Evolutionary conservation across 257 asterid genomes (phyloP).

Genomic region (Handroanthus guayacan): DNA sequence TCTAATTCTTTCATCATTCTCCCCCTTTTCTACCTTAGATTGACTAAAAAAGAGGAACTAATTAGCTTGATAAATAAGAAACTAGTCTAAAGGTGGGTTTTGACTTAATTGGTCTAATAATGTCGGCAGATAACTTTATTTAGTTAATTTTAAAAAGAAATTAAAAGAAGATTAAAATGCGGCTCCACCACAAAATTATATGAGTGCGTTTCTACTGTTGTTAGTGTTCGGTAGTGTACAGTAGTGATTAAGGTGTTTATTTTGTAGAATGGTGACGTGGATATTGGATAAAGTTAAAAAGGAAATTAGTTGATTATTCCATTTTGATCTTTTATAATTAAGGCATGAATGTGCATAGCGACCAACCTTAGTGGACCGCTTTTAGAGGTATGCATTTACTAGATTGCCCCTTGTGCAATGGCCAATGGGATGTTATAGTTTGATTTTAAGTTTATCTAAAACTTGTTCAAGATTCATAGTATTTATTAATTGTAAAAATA

Average conservation of each 20-base stretch:
- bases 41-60: background rate
- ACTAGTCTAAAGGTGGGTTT: constrained; percentile 29
- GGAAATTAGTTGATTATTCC: background rate
- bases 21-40: background rate
- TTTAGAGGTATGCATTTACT: too few species aligned
- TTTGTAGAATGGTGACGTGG: background rate
- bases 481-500: too few species aligned
- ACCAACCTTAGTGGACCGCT: too few species aligned
- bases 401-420: too few species aligned
- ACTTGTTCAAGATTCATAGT: too few species aligned
- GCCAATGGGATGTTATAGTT: too few species aligned
- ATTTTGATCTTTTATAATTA: too few species aligned
- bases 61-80: constrained; percentile 22
- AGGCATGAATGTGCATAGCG: too few species aligned
- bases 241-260: constrained; percentile 3
- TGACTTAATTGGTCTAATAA: constrained; percentile 29
- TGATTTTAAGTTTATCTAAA: too few species aligned
- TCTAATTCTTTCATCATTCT: background rate
- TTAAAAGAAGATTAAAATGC: constrained; percentile 8
- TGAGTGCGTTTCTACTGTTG: constrained; percentile 32
- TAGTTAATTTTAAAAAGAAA: background rate
- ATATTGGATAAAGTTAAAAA: background rate
- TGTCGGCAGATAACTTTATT: constrained; percentile 24
- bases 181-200: constrained; percentile 36
- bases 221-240: constrained; percentile 15